Percentiles rank a stretch among this genome's conserved stretches.
Evolutionary conservation across 2,329 filamentous ascomycete species (phyloP).

Genomic region (Verticillium nubilum): DNA sequence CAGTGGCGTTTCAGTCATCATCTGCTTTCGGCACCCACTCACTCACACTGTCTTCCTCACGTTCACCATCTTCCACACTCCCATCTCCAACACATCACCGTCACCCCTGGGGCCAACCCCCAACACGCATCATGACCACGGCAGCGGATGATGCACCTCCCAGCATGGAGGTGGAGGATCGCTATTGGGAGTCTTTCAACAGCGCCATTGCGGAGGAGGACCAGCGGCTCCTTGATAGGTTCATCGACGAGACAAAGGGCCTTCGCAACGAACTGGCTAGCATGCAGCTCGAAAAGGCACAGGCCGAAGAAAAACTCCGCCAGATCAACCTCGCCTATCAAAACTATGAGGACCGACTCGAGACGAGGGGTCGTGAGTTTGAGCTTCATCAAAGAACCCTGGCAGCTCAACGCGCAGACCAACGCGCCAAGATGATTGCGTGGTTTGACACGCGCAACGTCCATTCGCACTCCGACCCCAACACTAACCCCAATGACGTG

Average conservation of each 20-base stretch:
- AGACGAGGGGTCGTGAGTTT: neutral
- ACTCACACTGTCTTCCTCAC: neutral
- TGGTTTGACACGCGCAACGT: neutral
- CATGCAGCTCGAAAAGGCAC: neutral
- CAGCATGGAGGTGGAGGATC: neutral
- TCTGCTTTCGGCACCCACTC: neutral
- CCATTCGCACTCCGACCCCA: neutral
- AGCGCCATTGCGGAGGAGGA: neutral
- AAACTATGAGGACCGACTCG: neutral
- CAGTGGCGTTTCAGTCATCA: neutral
- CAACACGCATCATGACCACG: neutral
- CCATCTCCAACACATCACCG: neutral
- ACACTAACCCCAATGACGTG: neutral
- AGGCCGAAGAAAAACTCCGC: neutral
- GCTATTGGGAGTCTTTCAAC: neutral
- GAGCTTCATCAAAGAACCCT: neutral
- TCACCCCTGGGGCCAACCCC: too few relatives aligned
- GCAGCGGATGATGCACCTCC: neutral
- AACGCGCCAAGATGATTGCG: neutral
- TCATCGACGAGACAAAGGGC: neutral
- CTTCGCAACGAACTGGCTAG: neutral
- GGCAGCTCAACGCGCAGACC: neutral
- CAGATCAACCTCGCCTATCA: neutral
- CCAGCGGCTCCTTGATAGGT: neutral
- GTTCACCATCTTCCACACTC: too few relatives aligned